Conservation (phyloP, 2,329 filamentous ascomycete species). For the Phialemonium atrogriseum region DNA sequence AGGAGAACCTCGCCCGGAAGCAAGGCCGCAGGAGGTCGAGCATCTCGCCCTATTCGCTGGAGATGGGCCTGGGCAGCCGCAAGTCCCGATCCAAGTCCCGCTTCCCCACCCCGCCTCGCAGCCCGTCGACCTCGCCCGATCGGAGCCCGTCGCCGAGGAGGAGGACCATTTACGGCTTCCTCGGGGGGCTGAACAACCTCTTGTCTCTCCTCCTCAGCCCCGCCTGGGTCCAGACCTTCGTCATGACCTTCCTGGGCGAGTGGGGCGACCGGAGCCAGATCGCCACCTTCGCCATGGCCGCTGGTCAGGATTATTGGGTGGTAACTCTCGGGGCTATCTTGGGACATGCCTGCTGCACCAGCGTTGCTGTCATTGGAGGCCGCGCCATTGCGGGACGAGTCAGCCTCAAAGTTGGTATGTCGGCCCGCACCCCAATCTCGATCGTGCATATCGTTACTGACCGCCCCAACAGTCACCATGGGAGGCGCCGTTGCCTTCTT, state of each 20-base stretch:
- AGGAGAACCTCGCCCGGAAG: slow-evolving; percentile 69
- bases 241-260: slow-evolving; percentile 97
- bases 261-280: slow-evolving; percentile 98
- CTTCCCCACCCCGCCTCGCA: slow-evolving; percentile 72
- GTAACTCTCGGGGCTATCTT: slow-evolving; percentile 82
- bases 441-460: background rate
- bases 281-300: slow-evolving; percentile 97
- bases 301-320: slow-evolving; percentile 98
- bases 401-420: slow-evolving; percentile 91
- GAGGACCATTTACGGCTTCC: slow-evolving; percentile 26
- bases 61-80: slow-evolving; percentile 65
- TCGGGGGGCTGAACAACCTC: slow-evolving; percentile 72
- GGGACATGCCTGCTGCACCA: slow-evolving; percentile 85
- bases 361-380: slow-evolving; percentile 84
- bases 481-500: slow-evolving; percentile 88
- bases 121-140: slow-evolving; percentile 67
- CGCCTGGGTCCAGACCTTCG: slow-evolving; percentile 97
- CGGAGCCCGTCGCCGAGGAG: slow-evolving; percentile 46
- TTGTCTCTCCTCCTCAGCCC: slow-evolving; percentile 83
- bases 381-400: slow-evolving; percentile 88
- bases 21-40: slow-evolving; percentile 58
- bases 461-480: slow-evolving; percentile 61
- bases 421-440: background rate
- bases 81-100: slow-evolving; percentile 68
- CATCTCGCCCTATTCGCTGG: slow-evolving; percentile 67